Evolutionary conservation across 768 basidiomycete species (phyloP).

Genomic region (Boletus pseudopeckii): DNA sequence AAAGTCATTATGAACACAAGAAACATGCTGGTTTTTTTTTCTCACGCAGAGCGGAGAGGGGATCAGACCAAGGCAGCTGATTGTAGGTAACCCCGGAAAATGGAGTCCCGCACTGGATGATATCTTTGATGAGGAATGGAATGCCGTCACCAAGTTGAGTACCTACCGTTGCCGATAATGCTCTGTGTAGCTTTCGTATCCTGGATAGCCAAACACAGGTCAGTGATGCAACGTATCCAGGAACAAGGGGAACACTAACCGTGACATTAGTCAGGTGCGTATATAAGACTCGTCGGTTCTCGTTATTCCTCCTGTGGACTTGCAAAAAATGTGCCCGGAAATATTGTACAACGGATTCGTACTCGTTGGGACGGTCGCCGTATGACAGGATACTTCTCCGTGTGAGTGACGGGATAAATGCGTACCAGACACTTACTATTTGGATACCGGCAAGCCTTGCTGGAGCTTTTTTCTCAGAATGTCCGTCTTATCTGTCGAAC

Average conservation of each 20-base stretch:
- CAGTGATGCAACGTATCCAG: background rate
- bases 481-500: constrained; percentile 66
- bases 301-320: constrained; percentile 72
- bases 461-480: constrained; percentile 70
- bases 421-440: constrained; percentile 56
- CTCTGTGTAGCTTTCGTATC: constrained; percentile 82
- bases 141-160: background rate
- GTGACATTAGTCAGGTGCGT: constrained; percentile 81
- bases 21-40: background rate
- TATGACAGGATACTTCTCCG: constrained; percentile 69
- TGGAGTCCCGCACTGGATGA: constrained; percentile 62
- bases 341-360: constrained; percentile 77
- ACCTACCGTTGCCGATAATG: constrained; percentile 77
- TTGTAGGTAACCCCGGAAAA: constrained; percentile 71
- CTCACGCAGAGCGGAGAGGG: background rate
- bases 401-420: constrained; percentile 7
- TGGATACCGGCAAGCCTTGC: constrained; percentile 64
- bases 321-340: constrained; percentile 87
- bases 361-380: constrained; percentile 76
- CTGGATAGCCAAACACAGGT: constrained; percentile 35
- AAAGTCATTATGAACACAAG: constrained; percentile 7
- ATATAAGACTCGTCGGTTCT: constrained; percentile 76
- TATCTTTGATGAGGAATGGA: constrained; percentile 8
- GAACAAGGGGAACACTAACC: constrained; percentile 37
- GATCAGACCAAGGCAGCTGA: constrained; percentile 66